Evolutionary conservation across 164 flowering plant species (phyloP), one percentile per base, ranked within the genome.

Genomic region (Magnolia officinalis): DNA sequence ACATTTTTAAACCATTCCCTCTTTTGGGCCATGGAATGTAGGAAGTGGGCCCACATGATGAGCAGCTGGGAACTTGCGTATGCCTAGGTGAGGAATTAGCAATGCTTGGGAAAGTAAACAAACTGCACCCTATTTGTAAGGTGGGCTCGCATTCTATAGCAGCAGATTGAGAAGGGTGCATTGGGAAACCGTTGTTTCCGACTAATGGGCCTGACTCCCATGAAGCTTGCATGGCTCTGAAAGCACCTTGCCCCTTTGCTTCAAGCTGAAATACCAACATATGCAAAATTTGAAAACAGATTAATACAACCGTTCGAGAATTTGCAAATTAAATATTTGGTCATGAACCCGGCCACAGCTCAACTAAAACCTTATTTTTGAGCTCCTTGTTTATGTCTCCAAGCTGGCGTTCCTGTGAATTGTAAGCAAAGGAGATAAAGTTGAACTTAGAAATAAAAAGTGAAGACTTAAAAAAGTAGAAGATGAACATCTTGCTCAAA

Each of bases 351-450:
- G 19, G 21, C 21, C 24, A 64, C n/a, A 4, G 24, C 19, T 20
- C 31, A 31, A 45, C 50, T 1, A 16, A 71, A 68, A 92, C 98
- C 92, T 89, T 91, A 51, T 80, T 67, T 86, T 84, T 90, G 23
- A 94, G 91, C 77, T 91, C 89, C 87, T 89, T 89, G 85, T 92
- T 92, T 18, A 92, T 77, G 70, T 92, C 95, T 73, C 94, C 97
- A 45, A 94, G 94, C 29, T 91, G 88, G 37, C 93, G 89, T 79
- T 92, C 98, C 98, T 93, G 87, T 74, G 24, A 10, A 64, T 21
- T n/a, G 19, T n/a, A 64, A 64, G 24, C n/a, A 6, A n/a, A 64
- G 4, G 24, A 21, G 9, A 8, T 19, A 5, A n/a, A 64, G 29
- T 26, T 1, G 29, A 64, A 19, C 24, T 64, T 21, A 20, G 4